phyloP scores from a whole-genome alignment of 345 rosid genomes.

The Gossypioides kirkii region DNA sequence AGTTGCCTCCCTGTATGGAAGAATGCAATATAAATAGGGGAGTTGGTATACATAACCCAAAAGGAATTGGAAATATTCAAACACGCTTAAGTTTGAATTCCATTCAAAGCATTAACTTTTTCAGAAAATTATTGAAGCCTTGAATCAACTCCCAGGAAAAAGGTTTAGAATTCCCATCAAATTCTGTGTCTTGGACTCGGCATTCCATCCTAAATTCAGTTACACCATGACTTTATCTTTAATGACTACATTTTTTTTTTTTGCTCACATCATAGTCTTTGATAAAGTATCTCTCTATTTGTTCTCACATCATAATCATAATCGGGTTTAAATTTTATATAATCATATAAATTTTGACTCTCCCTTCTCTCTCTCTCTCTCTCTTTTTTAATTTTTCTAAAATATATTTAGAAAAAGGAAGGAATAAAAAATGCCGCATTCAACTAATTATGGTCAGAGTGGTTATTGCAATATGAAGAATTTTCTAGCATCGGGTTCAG shows the following conservation, averaged over 20 bases:
- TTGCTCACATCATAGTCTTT: neutral
- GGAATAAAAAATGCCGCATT: neutral
- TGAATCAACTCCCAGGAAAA: neutral
- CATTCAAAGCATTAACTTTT: conserved; percentile 18
- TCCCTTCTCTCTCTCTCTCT: too few species aligned
- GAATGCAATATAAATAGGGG: neutral
- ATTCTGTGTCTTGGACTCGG: neutral
- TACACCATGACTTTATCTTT: neutral
- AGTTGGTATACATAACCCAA: neutral
- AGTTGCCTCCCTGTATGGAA: neutral
- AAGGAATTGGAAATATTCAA: conserved; percentile 10
- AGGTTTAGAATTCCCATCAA: neutral
- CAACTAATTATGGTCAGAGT: neutral
- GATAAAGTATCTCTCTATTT: neutral
- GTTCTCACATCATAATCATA: too few species aligned
- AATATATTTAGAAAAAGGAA: neutral
- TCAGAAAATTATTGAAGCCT: neutral
- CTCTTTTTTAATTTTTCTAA: neutral
- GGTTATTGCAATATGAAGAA: neutral
- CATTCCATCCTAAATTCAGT: neutral
- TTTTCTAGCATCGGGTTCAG: neutral
- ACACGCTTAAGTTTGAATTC: conserved; percentile 10
- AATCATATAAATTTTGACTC: neutral
- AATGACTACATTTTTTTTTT: neutral
- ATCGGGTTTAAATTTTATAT: too few species aligned